Evolutionary conservation across 129 eudicot genomes (phyloP).

Genomic region (Artemisia tridentata): DNA sequence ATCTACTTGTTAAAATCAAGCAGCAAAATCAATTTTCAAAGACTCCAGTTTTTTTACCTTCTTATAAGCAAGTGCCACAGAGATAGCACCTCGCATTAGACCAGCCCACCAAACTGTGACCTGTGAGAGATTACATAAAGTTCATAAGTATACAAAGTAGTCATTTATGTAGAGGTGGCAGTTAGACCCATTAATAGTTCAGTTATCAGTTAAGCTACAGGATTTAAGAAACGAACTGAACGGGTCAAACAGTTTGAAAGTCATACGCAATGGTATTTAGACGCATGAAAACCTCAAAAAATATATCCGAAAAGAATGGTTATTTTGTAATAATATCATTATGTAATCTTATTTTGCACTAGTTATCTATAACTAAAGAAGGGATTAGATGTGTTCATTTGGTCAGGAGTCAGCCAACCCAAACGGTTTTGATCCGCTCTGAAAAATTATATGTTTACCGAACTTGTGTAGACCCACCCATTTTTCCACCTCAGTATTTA

Average conservation of each 20-base stretch:
- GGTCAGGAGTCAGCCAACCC: neutral
- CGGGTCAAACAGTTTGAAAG: neutral
- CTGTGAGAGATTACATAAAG: conserved; percentile 36
- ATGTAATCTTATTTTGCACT: neutral
- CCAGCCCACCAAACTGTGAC: conserved; percentile 95
- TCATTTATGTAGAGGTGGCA: neutral
- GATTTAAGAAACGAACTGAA: neutral
- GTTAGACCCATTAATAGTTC: neutral
- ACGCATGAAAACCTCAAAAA: neutral
- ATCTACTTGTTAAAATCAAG: no score
- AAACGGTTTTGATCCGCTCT: neutral
- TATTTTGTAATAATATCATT: neutral
- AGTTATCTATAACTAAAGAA: no score
- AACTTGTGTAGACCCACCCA: neutral
- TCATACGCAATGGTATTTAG: neutral
- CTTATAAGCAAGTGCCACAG: conserved; percentile 95
- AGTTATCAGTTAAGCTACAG: neutral
- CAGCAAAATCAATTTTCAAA: neutral
- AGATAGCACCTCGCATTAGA: conserved; percentile 91
- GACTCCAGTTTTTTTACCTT: conserved; percentile 46
- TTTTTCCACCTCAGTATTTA: neutral
- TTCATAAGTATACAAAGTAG: neutral
- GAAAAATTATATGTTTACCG: neutral
- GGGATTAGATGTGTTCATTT: no score
- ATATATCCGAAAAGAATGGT: neutral